Evolutionary conservation across 257 asterid species (phyloP).

Genomic region (Forsythia viridissima): DNA sequence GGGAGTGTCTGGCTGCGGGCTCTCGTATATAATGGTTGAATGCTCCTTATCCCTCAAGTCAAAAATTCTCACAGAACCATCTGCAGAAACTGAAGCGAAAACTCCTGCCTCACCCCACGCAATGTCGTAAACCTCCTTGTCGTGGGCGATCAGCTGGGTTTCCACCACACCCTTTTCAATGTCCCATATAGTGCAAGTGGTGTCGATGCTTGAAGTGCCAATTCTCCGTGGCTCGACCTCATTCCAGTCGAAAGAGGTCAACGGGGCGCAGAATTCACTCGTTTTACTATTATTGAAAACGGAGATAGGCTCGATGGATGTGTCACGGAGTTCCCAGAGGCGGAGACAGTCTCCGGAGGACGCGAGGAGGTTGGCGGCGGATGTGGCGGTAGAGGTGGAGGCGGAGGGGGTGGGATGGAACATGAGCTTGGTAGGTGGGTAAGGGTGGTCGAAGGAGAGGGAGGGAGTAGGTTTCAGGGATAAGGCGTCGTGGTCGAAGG

Average conservation of each 20-base stretch:
- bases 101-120: constrained; percentile 96
- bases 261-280: constrained; percentile 79
- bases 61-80: constrained; percentile 82
- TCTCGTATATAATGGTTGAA: constrained; percentile 83
- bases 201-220: constrained; percentile 85
- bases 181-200: constrained; percentile 94
- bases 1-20: constrained; percentile 79
- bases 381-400: constrained; percentile 17
- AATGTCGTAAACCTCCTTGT: constrained; percentile 90
- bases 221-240: constrained; percentile 75
- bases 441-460: constrained; percentile 81
- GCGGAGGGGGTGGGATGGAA: constrained; percentile 67
- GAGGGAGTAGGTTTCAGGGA: constrained; percentile 49
- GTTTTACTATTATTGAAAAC: constrained; percentile 66
- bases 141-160: constrained; percentile 84
- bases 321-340: constrained; percentile 65
- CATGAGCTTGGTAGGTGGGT: constrained; percentile 83
- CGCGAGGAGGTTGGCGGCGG: constrained; percentile 59
- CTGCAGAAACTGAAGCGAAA: constrained; percentile 86
- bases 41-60: constrained; percentile 94
- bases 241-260: constrained; percentile 94
- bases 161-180: constrained; percentile 73
- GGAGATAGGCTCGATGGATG: constrained; percentile 45
- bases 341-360: constrained; percentile 95
- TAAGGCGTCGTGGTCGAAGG: constrained; percentile 65